Conservation (phyloP, 208 protist species). For the Acanthamoeba lugdunensis region DNA sequence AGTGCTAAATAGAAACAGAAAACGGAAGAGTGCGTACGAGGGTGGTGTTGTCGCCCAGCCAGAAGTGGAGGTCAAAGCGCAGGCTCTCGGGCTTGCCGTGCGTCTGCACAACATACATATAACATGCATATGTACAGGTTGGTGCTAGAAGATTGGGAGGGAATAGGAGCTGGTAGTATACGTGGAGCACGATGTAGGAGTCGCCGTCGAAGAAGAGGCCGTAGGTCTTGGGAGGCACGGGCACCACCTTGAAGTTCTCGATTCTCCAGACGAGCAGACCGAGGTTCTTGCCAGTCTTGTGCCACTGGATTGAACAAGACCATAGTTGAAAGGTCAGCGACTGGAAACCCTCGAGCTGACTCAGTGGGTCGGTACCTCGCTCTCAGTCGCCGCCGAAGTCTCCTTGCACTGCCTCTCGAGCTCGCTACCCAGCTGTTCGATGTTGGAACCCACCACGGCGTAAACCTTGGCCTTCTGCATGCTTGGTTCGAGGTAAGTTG, state of each 20-base stretch:
- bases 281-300: constrained; percentile 39
- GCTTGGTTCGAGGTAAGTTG: background rate
- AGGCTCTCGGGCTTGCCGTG: background rate
- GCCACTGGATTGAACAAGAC: background rate
- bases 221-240: constrained; percentile 70
- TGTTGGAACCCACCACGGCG: constrained; percentile 39
- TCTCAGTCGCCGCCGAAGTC: constrained; percentile 22
- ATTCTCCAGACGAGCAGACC: constrained; percentile 72
- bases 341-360: background rate
- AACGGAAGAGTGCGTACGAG: background rate
- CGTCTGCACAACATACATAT: background rate
- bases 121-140: too few relatives aligned
- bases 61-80: constrained; percentile 68
- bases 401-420: constrained; percentile 64
- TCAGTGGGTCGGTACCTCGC: background rate
- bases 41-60: constrained; percentile 67
- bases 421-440: constrained; percentile 62
- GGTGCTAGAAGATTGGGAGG: background rate
- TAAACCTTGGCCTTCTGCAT: constrained; percentile 69
- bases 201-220: constrained; percentile 87
- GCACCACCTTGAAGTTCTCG: constrained; percentile 76
- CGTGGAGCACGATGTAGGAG: constrained; percentile 87
- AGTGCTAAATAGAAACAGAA: too few relatives aligned
- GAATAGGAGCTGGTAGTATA: background rate
- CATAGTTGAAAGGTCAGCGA: too few relatives aligned